Percentiles rank a stretch among this genome's conserved stretches.
Conservation (phyloP, 148 eudicot genomes). For the Spergularia bocconei region DNA sequence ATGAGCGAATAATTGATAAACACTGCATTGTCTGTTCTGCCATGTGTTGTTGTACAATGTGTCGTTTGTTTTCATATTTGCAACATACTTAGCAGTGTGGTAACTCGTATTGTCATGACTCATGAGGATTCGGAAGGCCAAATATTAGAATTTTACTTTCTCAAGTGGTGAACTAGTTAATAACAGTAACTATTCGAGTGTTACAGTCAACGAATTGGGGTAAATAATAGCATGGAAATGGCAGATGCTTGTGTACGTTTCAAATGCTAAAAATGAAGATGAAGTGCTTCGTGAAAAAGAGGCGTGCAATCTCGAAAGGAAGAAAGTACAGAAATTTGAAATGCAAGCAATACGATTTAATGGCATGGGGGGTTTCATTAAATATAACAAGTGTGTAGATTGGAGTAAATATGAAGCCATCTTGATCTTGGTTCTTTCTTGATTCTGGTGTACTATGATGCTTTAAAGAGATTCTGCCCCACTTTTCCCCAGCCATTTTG, state of each 20-base stretch:
- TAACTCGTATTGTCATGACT: too few species aligned
- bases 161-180: too few species aligned
- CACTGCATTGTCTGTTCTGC: too few species aligned
- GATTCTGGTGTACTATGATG: conserved; percentile 18
- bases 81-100: too few species aligned
- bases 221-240: too few species aligned
- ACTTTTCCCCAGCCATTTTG: conserved; percentile 1
- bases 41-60: too few species aligned
- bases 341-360: conserved; percentile 28
- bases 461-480: conserved; percentile 20
- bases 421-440: conserved; percentile 32
- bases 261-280: not conserved
- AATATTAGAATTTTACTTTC: too few species aligned
- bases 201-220: too few species aligned
- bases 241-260: not conserved
- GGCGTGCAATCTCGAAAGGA: conserved; percentile 44
- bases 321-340: conserved; percentile 38
- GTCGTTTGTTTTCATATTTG: too few species aligned
- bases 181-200: too few species aligned
- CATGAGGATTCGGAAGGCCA: too few species aligned
- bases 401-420: conserved; percentile 2
- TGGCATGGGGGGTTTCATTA: not conserved
- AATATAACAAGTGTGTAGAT: not conserved
- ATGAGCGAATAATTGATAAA: too few species aligned
- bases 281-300: not conserved